These are phyloP conservation scores for Phytophthora pisi DNA, from an alignment of 352 stramenopile species.

Conservation along the genomic window DNA sequence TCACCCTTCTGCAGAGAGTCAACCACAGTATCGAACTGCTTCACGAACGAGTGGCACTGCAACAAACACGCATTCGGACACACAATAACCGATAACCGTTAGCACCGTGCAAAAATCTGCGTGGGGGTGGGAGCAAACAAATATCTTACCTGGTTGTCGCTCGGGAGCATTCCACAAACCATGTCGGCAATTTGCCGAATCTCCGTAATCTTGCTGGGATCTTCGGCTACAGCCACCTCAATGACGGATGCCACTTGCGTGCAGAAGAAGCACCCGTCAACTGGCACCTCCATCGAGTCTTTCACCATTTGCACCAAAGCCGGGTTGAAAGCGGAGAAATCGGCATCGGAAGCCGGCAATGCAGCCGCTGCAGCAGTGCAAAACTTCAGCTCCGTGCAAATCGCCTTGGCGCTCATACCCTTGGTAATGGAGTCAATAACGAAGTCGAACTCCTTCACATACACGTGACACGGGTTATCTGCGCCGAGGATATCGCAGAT, in stretches of 20 bases:
- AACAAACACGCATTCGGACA: neutral
- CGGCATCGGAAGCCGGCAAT: neutral
- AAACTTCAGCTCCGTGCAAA: slow-evolving; percentile 66
- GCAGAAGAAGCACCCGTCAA: slow-evolving; percentile 73
- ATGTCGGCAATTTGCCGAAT: slow-evolving; percentile 69
- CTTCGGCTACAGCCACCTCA: slow-evolving; percentile 56
- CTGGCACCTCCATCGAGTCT: slow-evolving; percentile 38
- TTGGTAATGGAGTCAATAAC: slow-evolving; percentile 69
- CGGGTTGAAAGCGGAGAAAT: slow-evolving; percentile 34
- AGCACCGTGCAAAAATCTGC: slow-evolving; percentile 2
- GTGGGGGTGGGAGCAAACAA: neutral
- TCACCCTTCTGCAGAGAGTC: slow-evolving; percentile 73
- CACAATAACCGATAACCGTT: slow-evolving; percentile 2
- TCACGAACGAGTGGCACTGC: slow-evolving; percentile 69
- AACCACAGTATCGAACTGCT: slow-evolving; percentile 64
- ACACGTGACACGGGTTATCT: slow-evolving; percentile 68
- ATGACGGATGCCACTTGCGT: slow-evolving; percentile 65
- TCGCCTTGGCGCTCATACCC: slow-evolving; percentile 67
- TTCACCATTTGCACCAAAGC: slow-evolving; percentile 41
- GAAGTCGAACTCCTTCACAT: slow-evolving; percentile 70
- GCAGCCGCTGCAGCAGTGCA: slow-evolving; percentile 32
- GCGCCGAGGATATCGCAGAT: slow-evolving; percentile 73
- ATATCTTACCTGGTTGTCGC: slow-evolving; percentile 57
- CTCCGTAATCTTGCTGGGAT: slow-evolving; percentile 56
- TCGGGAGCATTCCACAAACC: slow-evolving; percentile 62